A percentile compares a stretch with the other conserved stretches of the same genome.
Conservation (phyloP, 768 basidiomycete genomes). For the Rhodotorula taiwanensis region DNA sequence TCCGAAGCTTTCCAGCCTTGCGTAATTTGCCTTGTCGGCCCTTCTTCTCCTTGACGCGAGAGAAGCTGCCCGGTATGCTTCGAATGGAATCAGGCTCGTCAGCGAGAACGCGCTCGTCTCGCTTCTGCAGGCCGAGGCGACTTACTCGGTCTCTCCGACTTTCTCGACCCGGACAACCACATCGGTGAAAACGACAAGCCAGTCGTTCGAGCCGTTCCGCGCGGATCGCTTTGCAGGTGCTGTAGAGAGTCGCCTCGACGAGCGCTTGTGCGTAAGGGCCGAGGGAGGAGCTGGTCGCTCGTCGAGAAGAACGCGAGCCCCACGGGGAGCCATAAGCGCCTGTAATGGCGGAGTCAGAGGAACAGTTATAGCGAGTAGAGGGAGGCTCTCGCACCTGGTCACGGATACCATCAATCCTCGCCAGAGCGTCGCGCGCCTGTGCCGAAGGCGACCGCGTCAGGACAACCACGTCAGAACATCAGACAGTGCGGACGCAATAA, state of each 20-base stretch:
- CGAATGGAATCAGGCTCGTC: too few relatives aligned
- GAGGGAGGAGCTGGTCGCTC: constrained; percentile 49
- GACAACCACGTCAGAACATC: too few relatives aligned
- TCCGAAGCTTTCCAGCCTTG: constrained; percentile 35
- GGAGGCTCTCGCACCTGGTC: constrained; percentile 76
- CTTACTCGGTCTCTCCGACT: constrained; percentile 66
- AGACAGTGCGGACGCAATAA: neutral
- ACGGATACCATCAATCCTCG: constrained; percentile 89
- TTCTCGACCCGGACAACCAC: constrained; percentile 87
- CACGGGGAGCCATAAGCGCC: constrained; percentile 75
- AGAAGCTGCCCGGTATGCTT: constrained; percentile 27
- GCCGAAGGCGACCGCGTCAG: too few relatives aligned
- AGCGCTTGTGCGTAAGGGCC: neutral
- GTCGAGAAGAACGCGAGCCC: constrained; percentile 75
- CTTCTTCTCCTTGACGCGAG: constrained; percentile 29
- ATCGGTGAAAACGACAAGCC: constrained; percentile 94
- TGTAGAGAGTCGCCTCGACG: neutral
- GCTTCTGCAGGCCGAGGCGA: neutral
- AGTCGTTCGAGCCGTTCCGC: constrained; percentile 56
- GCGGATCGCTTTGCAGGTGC: neutral
- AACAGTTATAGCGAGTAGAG: too few relatives aligned
- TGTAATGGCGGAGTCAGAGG: constrained; percentile 23
- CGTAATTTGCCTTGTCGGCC: constrained; percentile 37
- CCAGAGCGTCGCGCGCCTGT: constrained; percentile 78
- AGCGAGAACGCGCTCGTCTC: too few relatives aligned